Percentiles rank a stretch among this genome's conserved stretches.
Evolutionary conservation across 2,329 filamentous ascomycete genomes (phyloP).

Genomic region (Phyllosticta citriasiana): DNA sequence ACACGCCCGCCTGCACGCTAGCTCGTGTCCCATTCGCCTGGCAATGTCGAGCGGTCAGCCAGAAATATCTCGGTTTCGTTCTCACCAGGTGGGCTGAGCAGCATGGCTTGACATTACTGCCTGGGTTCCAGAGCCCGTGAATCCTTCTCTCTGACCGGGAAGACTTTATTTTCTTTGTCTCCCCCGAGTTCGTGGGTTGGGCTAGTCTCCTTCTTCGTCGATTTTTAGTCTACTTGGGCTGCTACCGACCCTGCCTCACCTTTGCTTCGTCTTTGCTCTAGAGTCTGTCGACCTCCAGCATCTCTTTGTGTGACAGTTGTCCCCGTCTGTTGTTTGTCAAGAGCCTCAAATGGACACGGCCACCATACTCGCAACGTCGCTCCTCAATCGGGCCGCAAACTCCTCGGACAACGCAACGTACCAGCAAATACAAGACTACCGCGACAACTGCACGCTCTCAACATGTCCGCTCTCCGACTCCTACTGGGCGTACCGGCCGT

Average conservation of each 20-base stretch:
- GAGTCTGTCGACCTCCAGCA: not conserved
- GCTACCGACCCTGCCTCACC: not conserved
- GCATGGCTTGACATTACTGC: not conserved
- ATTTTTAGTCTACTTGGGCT: not conserved
- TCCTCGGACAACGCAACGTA: slow-evolving; percentile 9
- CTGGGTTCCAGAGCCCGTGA: not conserved
- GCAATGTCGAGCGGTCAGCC: not conserved
- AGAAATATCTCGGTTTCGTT: not conserved
- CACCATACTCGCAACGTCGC: not conserved
- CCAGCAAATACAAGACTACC: slow-evolving; percentile 15
- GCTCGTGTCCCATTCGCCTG: not conserved
- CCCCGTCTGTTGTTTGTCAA: not conserved
- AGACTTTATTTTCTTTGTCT: not conserved
- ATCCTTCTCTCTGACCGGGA: not conserved
- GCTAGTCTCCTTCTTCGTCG: not conserved
- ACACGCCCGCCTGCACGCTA: not conserved
- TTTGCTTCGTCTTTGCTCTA: not conserved
- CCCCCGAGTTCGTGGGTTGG: not conserved
- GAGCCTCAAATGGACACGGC: not conserved
- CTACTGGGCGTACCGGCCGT: slow-evolving; percentile 37
- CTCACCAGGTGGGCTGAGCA: not conserved
- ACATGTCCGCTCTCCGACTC: slow-evolving; percentile 30
- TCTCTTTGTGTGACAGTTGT: not conserved
- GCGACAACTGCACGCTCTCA: slow-evolving; percentile 25
- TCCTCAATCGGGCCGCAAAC: slow-evolving; percentile 1